Percentiles rank a stretch among this genome's conserved stretches.
Evolutionary conservation across 805 yeast species (phyloP).

Genomic region (Blastobotrys mokoenaii): DNA sequence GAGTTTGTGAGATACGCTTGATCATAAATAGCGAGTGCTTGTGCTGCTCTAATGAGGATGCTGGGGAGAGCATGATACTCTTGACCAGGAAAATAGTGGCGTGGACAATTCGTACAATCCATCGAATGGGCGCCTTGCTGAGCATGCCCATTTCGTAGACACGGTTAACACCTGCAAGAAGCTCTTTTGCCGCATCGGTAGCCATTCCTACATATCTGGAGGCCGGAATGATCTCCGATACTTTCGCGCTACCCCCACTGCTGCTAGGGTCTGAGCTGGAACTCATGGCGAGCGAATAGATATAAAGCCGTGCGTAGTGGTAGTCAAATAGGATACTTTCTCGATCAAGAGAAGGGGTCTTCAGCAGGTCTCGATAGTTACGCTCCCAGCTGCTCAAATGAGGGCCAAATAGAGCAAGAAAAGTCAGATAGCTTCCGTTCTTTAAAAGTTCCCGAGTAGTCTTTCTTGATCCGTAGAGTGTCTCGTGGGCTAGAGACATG

Average conservation of each 20-base stretch:
- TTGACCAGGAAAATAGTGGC: conserved; percentile 88
- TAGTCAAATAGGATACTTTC: conserved; percentile 76
- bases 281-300: conserved; percentile 70
- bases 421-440: conserved; percentile 44
- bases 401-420: conserved; percentile 67
- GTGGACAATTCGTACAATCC: conserved; percentile 79
- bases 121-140: conserved; percentile 81
- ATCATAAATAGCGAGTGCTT: conserved; percentile 51
- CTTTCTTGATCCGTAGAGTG: conserved; percentile 50
- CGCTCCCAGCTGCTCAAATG: conserved; percentile 71
- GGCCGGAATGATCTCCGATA: conserved; percentile 67
- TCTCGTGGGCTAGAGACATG: conserved; percentile 73
- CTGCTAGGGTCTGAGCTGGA: conserved; percentile 22
- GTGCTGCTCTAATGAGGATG: conserved; percentile 15
- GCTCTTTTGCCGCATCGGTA: conserved; percentile 73
- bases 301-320: conserved; percentile 74
- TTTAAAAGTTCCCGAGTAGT: conserved; percentile 28
- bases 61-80: conserved; percentile 40
- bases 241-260: conserved; percentile 33
- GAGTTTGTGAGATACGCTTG: conserved; percentile 61
- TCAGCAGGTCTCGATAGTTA: conserved; percentile 48
- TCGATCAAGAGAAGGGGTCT: conserved; percentile 40
- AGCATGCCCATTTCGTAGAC: conserved; percentile 54
- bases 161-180: conserved; percentile 60
- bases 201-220: conserved; percentile 69